Percentiles rank a stretch among this genome's conserved stretches.
phyloP scores from a whole-genome alignment of 2,329 filamentous ascomycete species.

The Sporothrix schenckii region DNA sequence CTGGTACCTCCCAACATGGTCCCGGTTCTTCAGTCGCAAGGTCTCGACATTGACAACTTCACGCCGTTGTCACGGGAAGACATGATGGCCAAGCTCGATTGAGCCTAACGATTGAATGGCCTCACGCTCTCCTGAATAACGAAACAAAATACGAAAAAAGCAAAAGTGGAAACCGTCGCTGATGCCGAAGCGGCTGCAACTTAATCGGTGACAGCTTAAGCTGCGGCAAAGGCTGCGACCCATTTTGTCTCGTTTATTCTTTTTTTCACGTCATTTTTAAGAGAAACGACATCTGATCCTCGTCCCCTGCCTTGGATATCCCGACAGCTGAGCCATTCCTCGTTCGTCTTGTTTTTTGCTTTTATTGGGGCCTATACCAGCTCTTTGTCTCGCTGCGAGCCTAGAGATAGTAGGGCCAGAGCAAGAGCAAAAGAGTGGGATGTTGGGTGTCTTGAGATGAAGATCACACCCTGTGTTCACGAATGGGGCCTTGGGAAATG shows the following conservation, averaged over 20 bases:
- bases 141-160: conserved; percentile 28
- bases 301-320: conserved; percentile 15
- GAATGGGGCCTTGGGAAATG: conserved; percentile 1
- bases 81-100: conserved; percentile 98
- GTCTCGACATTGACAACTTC: conserved; percentile 92
- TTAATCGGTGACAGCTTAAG: conserved; percentile 27
- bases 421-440: conserved; percentile 13
- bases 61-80: conserved; percentile 88
- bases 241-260: conserved; percentile 25
- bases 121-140: conserved; percentile 25
- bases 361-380: background rate
- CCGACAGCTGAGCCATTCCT: conserved; percentile 25
- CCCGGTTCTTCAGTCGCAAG: conserved; percentile 71
- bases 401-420: background rate
- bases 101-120: conserved; percentile 47
- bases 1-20: conserved; percentile 84
- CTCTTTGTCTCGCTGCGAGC: background rate
- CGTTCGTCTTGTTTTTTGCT: conserved; percentile 27
- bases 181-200: conserved; percentile 8
- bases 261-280: conserved; percentile 18
- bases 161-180: conserved; percentile 10
- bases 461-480: conserved; percentile 23
- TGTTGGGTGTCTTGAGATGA: conserved; percentile 19
- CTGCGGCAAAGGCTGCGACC: conserved; percentile 2
- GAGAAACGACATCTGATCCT: conserved; percentile 17